A percentile compares a stretch with the other conserved stretches of the same genome.
Conservation (phyloP, 306 rosid species). For the Albizia julibrissin region DNA sequence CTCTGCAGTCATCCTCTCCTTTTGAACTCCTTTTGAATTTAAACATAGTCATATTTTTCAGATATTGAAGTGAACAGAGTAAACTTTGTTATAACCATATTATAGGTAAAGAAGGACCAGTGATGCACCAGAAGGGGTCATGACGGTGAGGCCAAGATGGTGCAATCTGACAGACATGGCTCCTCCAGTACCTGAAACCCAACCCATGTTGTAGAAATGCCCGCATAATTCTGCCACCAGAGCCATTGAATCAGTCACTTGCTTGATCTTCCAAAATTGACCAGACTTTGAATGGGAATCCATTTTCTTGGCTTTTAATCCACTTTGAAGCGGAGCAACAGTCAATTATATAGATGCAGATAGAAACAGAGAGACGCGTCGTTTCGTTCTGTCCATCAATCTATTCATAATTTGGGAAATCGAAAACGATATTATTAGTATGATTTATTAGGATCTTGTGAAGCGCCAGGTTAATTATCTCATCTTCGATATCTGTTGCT, state of each 20-base stretch:
- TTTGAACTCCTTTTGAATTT: slow-evolving; percentile 24
- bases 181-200: slow-evolving; percentile 28
- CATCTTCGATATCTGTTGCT: not conserved
- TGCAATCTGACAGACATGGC: slow-evolving; percentile 10
- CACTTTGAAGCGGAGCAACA: not conserved
- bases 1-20: slow-evolving; percentile 34
- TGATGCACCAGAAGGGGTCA: slow-evolving; percentile 23
- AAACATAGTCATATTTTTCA: not conserved
- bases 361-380: not conserved
- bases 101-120: not conserved
- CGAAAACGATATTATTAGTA: not conserved
- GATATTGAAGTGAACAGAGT: not conserved
- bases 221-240: slow-evolving; percentile 22
- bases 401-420: not conserved
- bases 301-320: not conserved
- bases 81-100: not conserved
- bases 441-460: not conserved
- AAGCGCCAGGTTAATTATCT: not conserved
- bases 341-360: not conserved
- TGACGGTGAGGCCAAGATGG: slow-evolving; percentile 11
- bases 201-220: slow-evolving; percentile 29
- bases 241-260: slow-evolving; percentile 7
- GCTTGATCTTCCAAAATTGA: slow-evolving; percentile 14
- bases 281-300: not conserved
- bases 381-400: not conserved